These are phyloP conservation scores for Hyphopichia fennica DNA, from an alignment of 1,139 yeast genomes.

Conservation along the genomic window DNA sequence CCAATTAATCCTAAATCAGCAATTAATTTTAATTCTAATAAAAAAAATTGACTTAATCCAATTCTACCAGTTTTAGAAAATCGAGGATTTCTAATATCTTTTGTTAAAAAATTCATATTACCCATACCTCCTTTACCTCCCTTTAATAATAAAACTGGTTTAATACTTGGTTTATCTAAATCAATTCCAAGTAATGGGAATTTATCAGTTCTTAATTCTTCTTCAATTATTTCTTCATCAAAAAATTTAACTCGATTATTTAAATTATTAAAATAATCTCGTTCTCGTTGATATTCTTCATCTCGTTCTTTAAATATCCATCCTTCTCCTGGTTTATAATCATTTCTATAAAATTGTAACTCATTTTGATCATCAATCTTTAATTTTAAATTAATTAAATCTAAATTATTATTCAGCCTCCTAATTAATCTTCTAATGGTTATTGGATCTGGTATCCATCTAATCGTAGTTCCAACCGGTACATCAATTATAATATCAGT, in stretches of 20 bases:
- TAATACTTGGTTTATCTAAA: conserved; percentile 58
- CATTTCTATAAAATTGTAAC: conserved; percentile 57
- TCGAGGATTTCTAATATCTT: conserved; percentile 82
- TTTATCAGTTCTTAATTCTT: conserved; percentile 62
- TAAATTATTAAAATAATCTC: conserved; percentile 65
- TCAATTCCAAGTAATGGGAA: conserved; percentile 84
- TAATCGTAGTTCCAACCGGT: conserved; percentile 85
- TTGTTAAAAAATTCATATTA: conserved; percentile 88
- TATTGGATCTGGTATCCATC: conserved; percentile 82
- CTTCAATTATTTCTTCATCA: conserved; percentile 60
- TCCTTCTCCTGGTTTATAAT: conserved; percentile 69
- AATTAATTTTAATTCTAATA: conserved; percentile 79
- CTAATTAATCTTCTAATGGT: conserved; percentile 37
- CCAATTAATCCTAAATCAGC: conserved; percentile 96
- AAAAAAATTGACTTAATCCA: conserved; percentile 64
- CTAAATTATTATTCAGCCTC: conserved; percentile 25
- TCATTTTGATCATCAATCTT: conserved; percentile 10
- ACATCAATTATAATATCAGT: conserved; percentile 76
- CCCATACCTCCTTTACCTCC: conserved; percentile 98
- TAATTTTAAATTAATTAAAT: conserved; percentile 27
- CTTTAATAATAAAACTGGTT: conserved; percentile 66
- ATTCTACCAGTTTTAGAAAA: conserved; percentile 79
- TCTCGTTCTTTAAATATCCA: conserved; percentile 83
- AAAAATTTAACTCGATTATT: conserved; percentile 61
- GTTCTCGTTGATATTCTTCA: conserved; percentile 63